Evolutionary conservation across 2,329 filamentous ascomycete species (phyloP).

Genomic region (Fusarium sp.): DNA sequence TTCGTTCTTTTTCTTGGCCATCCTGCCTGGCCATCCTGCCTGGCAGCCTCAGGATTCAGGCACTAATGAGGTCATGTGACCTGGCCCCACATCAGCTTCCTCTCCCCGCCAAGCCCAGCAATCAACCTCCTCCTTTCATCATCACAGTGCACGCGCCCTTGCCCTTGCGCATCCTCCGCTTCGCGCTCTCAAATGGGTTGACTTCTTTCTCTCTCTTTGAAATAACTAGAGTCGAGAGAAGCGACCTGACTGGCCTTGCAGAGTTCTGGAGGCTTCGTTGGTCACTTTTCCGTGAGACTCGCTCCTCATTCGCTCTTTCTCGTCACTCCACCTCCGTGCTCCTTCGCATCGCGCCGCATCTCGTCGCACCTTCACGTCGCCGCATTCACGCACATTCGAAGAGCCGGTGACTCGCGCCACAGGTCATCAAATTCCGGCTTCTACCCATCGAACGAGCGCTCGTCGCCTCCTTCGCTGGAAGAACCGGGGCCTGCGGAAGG

Average conservation of each 20-base stretch:
- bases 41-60: background rate
- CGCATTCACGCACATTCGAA: background rate
- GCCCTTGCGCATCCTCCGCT: background rate
- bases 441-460: conserved; percentile 15
- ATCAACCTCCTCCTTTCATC: background rate
- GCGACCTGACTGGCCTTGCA: conserved; percentile 3
- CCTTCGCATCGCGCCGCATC: background rate
- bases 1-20: background rate
- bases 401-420: conserved; percentile 10
- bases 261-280: conserved; percentile 1
- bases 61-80: background rate
- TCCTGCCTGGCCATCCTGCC: background rate
- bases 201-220: background rate
- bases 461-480: conserved; percentile 12
- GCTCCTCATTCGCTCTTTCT: background rate
- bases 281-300: conserved; percentile 4
- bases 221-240: conserved; percentile 2
- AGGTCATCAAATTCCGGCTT: conserved; percentile 9
- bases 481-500: conserved; percentile 14
- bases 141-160: background rate
- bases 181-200: background rate
- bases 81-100: background rate
- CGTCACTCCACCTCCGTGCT: background rate
- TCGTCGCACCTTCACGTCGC: background rate
- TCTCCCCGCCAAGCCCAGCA: background rate